phyloP scores from a whole-genome alignment of 192 early-diverging fungal species.

The Rhizophagus clarus region DNA sequence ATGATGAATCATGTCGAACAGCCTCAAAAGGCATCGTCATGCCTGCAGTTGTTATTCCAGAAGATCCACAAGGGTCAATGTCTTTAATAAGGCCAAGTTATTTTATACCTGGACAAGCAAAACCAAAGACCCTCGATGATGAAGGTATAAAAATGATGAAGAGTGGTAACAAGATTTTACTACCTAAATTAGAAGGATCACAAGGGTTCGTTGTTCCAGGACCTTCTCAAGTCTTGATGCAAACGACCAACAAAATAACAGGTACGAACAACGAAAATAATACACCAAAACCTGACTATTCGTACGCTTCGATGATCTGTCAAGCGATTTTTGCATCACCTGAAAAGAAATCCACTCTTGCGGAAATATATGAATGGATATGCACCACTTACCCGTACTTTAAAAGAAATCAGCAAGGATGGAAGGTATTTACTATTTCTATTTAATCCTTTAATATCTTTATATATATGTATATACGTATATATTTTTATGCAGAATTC shows the following conservation, averaged over 20 bases:
- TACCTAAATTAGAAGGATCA: neutral
- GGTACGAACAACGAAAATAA: neutral
- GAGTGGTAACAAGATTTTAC: neutral
- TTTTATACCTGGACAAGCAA: neutral
- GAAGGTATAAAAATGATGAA: neutral
- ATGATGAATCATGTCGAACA: neutral
- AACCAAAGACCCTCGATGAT: neutral
- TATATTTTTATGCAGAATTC: slow-evolving; percentile 61
- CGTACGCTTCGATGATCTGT: slow-evolving; percentile 1
- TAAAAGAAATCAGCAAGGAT: neutral
- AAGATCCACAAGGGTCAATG: neutral
- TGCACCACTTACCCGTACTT: neutral
- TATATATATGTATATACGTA: neutral
- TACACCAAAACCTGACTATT: neutral
- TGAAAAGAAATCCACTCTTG: neutral
- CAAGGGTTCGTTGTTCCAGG: neutral
- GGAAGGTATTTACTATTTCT: neutral
- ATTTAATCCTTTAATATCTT: neutral
- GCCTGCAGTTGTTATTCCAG: neutral
- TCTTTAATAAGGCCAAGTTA: neutral
- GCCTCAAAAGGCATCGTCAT: neutral
- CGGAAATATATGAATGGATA: slow-evolving; percentile 16
- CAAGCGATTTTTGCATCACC: neutral
- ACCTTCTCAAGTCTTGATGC: neutral
- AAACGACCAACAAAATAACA: neutral